These are phyloP conservation scores for Pythium periplocum DNA, from an alignment of 352 stramenopile genomes.

Conservation along the genomic window DNA sequence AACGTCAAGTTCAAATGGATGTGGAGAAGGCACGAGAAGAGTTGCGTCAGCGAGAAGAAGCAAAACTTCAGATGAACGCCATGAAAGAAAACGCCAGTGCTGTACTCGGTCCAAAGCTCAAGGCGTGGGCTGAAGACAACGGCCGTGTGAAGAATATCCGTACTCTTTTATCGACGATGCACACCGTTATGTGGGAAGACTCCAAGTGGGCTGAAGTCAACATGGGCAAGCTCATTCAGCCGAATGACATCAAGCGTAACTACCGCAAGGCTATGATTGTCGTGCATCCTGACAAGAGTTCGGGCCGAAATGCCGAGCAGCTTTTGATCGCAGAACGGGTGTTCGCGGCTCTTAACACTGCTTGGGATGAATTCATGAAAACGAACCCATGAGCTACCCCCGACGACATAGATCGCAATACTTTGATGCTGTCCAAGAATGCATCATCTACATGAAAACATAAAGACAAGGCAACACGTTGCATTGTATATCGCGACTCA, in stretches of 20 bases:
- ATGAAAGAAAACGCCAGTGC: slow-evolving; percentile 63
- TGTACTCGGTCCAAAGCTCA: slow-evolving; percentile 67
- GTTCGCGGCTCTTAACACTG: slow-evolving; percentile 88
- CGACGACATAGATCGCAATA: too few relatives aligned
- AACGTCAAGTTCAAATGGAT: slow-evolving; percentile 62
- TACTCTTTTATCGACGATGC: slow-evolving; percentile 89
- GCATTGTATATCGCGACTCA: too few relatives aligned
- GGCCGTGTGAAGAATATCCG: slow-evolving; percentile 89
- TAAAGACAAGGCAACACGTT: too few relatives aligned
- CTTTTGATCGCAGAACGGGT: slow-evolving; percentile 88
- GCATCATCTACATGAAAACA: too few relatives aligned
- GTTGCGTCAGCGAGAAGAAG: slow-evolving; percentile 63
- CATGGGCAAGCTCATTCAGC: slow-evolving; percentile 89
- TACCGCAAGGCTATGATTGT: slow-evolving; percentile 92
- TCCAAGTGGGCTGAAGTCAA: slow-evolving; percentile 86
- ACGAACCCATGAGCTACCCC: slow-evolving; percentile 34
- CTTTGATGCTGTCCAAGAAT: too few relatives aligned
- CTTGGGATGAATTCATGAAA: slow-evolving; percentile 85
- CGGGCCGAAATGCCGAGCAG: slow-evolving; percentile 80
- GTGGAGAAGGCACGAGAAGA: slow-evolving; percentile 73
- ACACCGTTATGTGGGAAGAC: slow-evolving; percentile 88
- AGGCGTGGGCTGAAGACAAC: slow-evolving; percentile 81
- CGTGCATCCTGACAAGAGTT: slow-evolving; percentile 89
- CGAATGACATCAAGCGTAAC: slow-evolving; percentile 87
- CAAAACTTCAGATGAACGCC: slow-evolving; percentile 37